Conservation (phyloP, 2,329 filamentous ascomycete genomes). For the Stylonectria norvegica region DNA sequence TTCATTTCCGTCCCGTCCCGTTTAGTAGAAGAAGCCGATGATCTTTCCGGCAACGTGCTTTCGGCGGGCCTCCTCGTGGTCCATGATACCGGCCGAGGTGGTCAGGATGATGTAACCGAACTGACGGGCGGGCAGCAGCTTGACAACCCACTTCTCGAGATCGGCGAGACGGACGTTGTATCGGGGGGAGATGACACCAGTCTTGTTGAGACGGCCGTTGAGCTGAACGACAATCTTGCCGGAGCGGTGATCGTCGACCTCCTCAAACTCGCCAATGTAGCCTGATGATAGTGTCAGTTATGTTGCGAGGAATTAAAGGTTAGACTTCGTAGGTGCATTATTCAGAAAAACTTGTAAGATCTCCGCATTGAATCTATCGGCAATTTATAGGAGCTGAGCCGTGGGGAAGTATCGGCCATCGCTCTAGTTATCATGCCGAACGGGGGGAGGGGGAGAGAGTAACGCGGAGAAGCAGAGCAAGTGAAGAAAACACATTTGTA, state of each 20-base stretch:
- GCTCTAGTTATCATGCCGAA: slow-evolving; percentile 99
- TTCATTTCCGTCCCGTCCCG: slow-evolving; percentile 21
- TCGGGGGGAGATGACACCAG: slow-evolving; percentile 96
- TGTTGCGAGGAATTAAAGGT: slow-evolving; percentile 97
- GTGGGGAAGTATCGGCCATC: slow-evolving; percentile 75
- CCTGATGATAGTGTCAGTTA: slow-evolving; percentile 63
- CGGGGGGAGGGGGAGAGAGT: slow-evolving; percentile 20
- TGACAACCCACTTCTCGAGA: slow-evolving; percentile 99
- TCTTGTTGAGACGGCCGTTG: slow-evolving; percentile 99
- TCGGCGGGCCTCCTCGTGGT: slow-evolving; percentile 98
- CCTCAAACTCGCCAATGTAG: slow-evolving; percentile 99
- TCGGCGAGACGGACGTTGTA: slow-evolving; percentile 99
- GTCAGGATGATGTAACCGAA: slow-evolving; percentile 99
- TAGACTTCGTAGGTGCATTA: slow-evolving; percentile 67
- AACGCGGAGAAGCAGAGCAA: neutral
- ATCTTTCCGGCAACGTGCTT: slow-evolving; percentile 99
- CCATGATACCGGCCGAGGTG: slow-evolving; percentile 99
- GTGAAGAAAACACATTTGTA: neutral
- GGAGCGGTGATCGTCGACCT: slow-evolving; percentile 98
- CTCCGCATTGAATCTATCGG: slow-evolving; percentile 88
- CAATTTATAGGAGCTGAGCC: slow-evolving; percentile 99
- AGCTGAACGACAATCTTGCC: slow-evolving; percentile 99
- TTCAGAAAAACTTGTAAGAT: slow-evolving; percentile 94
- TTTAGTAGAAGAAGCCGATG: slow-evolving; percentile 98
- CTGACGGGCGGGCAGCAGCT: slow-evolving; percentile 98